A percentile compares a stretch with the other conserved stretches of the same genome.
phyloP scores from a whole-genome alignment of 2,329 filamentous ascomycete genomes.

The Calonectria honghensis region DNA sequence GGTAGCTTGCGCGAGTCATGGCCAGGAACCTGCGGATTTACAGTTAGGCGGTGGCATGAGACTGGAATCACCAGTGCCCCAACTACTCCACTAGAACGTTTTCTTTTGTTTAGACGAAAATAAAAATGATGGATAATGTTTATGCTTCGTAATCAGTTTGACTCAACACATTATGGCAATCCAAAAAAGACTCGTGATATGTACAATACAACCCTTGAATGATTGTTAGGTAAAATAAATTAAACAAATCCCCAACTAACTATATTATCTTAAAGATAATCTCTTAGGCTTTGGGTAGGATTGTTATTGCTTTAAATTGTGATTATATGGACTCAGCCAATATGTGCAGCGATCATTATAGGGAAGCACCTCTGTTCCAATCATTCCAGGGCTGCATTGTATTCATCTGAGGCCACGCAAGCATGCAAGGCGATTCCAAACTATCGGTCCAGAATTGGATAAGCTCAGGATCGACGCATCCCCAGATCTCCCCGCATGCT shows the following conservation, averaged over 20 bases:
- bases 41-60: background rate
- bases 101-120: background rate
- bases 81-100: background rate
- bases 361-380: too few species aligned
- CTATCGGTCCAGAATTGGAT: background rate
- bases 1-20: conserved; percentile 5
- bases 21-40: conserved; percentile 1
- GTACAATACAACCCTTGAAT: too few species aligned
- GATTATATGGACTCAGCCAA: too few species aligned
- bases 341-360: too few species aligned
- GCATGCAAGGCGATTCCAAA: background rate
- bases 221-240: too few species aligned
- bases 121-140: background rate
- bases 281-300: too few species aligned
- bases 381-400: too few species aligned
- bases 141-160: background rate
- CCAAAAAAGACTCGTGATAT: too few species aligned
- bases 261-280: too few species aligned
- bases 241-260: too few species aligned
- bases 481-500: conserved; percentile 20
- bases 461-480: conserved; percentile 9
- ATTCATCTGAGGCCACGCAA: too few species aligned
- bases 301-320: too few species aligned
- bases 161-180: background rate
- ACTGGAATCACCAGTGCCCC: background rate